Evolutionary conservation across 768 basidiomycete genomes (phyloP), one percentile per base, ranked within the genome.

Genomic region (Boletus subparvulus): DNA sequence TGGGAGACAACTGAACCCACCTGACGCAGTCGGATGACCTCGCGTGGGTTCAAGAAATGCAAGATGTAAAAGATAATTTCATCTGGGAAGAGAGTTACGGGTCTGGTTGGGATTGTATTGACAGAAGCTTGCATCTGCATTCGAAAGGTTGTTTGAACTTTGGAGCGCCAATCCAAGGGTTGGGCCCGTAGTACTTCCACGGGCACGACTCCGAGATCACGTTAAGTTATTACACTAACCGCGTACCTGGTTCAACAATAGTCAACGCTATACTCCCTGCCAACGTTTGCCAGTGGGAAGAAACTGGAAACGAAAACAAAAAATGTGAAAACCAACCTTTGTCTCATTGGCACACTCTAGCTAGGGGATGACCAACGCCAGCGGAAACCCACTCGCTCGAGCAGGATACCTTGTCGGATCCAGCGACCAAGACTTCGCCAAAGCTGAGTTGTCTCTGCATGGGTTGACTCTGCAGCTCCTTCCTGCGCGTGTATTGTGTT

Each of bases 41-140:
- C 59, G 35, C 30, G 14, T 4, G 65, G 65, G 45, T 50, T 21
- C 33, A 67, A 24, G 28, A 62, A 57, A 6, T 47, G 60, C 24
- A 65, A 19, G 33, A 65, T 58, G 19, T 59, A 9, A 19, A 47
- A 61, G 17, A 67, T 16, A 2, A 67, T 50, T 47, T 66, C 66
- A 16, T 68, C 60, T 33, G 63, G 66, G 4, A 66, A 21, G 41
- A 26, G 16, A 17, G 40, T 21, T 24, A 56, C 12, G 32, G 54
- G 24, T 21, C 36, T 48, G 16, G 52, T 42, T 6, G 16, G 30
- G 33, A 26, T 21, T n/a, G 37, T 47, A n/a, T 21, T 26, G 49
- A 43, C 13, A 40, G 64, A 44, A 26, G 30, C 24, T 32, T 37
- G 64, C 63, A 64, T 64, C 42, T 55, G 21, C 43, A 36, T 32